A percentile compares a stretch with the other conserved stretches of the same genome.
These are phyloP conservation scores for Xerocomus potaroensis DNA, from an alignment of 768 basidiomycete species.

Conservation along the genomic window DNA sequence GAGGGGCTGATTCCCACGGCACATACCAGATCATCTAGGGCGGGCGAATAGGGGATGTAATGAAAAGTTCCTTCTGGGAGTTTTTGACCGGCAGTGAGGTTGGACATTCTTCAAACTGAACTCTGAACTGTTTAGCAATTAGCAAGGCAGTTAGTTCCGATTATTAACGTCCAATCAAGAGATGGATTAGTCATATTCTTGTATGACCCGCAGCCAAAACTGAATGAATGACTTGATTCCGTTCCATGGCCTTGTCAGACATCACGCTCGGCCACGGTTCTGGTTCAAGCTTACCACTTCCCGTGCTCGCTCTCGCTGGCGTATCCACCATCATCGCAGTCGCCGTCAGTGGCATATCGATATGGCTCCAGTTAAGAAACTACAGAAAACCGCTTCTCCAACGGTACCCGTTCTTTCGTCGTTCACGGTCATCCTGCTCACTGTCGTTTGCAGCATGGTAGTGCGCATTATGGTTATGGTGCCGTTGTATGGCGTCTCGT, in stretches of 20 bases:
- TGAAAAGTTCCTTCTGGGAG: slow-evolving; percentile 43
- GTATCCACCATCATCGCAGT: slow-evolving; percentile 67
- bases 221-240: no score
- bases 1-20: no score
- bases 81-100: slow-evolving; percentile 51
- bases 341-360: slow-evolving; percentile 65
- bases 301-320: slow-evolving; percentile 60
- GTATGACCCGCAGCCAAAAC: no score
- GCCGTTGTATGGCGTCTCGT: slow-evolving; percentile 87
- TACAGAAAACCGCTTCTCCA: slow-evolving; percentile 81
- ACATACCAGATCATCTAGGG: slow-evolving; percentile 58
- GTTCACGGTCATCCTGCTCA: slow-evolving; percentile 5
- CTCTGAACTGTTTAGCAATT: no score
- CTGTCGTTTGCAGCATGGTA: slow-evolving; percentile 58
- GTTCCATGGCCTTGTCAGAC: slow-evolving; percentile 12
- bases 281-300: slow-evolving; percentile 55
- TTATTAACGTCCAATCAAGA: no score
- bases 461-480: slow-evolving; percentile 97
- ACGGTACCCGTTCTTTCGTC: slow-evolving; percentile 41
- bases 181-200: slow-evolving; percentile 6
- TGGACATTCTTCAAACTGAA: slow-evolving; percentile 24
- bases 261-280: slow-evolving; percentile 37
- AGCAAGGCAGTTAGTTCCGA: no score
- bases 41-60: slow-evolving; percentile 58
- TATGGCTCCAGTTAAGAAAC: slow-evolving; percentile 78